phyloP scores from a whole-genome alignment of 2,329 filamentous ascomycete genomes.

The Cytospora paraplurivora region DNA sequence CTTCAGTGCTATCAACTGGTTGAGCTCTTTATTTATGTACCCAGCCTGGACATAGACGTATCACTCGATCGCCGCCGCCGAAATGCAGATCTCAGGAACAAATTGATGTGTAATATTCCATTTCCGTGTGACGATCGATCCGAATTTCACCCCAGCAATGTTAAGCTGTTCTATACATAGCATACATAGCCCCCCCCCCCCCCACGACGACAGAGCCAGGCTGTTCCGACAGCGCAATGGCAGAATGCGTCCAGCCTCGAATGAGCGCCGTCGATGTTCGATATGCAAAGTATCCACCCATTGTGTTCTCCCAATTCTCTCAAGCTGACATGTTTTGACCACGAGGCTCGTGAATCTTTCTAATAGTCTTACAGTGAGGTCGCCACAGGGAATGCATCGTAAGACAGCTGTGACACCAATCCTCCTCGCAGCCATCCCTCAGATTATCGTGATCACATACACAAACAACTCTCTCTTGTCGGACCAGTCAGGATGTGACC shows the following conservation, averaged over 20 bases:
- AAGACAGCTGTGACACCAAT: slow-evolving; percentile 1
- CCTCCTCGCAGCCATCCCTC: neutral
- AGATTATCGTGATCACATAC: neutral
- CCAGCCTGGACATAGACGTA: neutral
- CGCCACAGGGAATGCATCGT: slow-evolving; percentile 1
- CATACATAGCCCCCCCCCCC: neutral
- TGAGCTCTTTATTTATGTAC: neutral
- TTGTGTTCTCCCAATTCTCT: slow-evolving; percentile 3
- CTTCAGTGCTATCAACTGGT: too few relatives aligned
- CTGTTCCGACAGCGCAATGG: neutral
- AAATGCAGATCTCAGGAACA: neutral
- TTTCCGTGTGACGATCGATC: neutral
- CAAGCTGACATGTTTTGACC: slow-evolving; percentile 16
- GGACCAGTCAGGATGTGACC: neutral
- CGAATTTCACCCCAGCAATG: slow-evolving; percentile 6
- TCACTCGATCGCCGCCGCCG: neutral
- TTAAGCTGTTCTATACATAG: slow-evolving; percentile 8
- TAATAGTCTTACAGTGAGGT: slow-evolving; percentile 5
- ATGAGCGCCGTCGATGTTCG: slow-evolving; percentile 9
- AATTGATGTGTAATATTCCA: neutral
- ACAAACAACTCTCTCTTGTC: neutral
- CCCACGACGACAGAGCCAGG: slow-evolving; percentile 17
- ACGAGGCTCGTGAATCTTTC: slow-evolving; percentile 18
- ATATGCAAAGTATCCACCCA: neutral
- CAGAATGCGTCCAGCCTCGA: neutral